Evolutionary conservation across 176 grass and related monocot species (phyloP), one percentile per base, ranked within the genome.

Genomic region (Carex littledalei): DNA sequence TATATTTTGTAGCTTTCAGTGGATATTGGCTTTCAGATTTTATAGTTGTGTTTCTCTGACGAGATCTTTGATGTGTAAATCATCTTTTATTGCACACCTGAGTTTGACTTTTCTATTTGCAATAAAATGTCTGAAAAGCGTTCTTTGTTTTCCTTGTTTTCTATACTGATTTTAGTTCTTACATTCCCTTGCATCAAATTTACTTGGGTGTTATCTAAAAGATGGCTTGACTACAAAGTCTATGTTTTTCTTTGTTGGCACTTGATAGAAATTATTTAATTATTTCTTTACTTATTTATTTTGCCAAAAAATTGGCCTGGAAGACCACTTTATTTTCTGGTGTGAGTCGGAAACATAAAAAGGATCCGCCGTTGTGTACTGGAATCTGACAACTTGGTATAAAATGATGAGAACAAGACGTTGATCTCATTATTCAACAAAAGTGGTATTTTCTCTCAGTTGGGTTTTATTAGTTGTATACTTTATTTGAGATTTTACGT

Each of bases 61-160:
- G 32, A 31, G 72, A 24, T 55, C 4, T 18, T 77, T 77, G 20
- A 55, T 53, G 47, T 77, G 73, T 77, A 77, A 77, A 77, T 77
- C 49, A 31, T 77, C 37, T 55, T 47, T 47, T 50, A 54, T 26
- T 54, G 22, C 73, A 16, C 21, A 16, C 21, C 49, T 77, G 21
- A 1, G 17, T 77, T 77, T 77, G 37, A 29, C 8, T 26, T 76
- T 43, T 41, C 14, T 70, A 32, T 47, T 47, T 67, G 12, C 31
- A 68, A 68, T 29, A 3, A 37, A 2, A 35, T 67, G 29, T 39
- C 65, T 37, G 12, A 10, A 43, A 50, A 73, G 17, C 0, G 39
- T n/a, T 73, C 41, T 49, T 20, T 21, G 15, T 76, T 71, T 53
- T 15, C 43, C 43, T 0, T 53, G 43, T 76, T 53, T 29, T 54